phyloP scores from a whole-genome alignment of 140 eudicot genomes.

The Stevia rebaudiana region DNA sequence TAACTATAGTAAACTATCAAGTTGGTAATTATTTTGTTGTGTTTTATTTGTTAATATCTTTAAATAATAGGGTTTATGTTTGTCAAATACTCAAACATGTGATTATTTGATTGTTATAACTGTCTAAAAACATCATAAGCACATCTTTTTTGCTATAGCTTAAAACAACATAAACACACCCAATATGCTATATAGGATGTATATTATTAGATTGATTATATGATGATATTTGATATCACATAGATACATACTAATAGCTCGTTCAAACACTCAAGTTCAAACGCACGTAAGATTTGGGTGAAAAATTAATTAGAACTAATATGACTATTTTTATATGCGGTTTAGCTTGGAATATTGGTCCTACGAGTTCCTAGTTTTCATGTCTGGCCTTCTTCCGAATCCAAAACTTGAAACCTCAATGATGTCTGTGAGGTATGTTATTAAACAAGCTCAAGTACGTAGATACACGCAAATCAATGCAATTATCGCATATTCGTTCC shows the following conservation, averaged over 20 bases:
- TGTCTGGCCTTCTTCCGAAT: slow-evolving; percentile 46
- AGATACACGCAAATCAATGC: neutral
- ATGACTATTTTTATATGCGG: neutral
- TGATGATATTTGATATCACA: neutral
- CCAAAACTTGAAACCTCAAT: slow-evolving; percentile 46
- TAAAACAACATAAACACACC: neutral
- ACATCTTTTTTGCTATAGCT: too few species aligned
- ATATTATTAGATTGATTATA: neutral
- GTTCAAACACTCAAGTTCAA: too few species aligned
- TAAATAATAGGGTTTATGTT: too few species aligned
- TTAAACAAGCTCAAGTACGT: neutral
- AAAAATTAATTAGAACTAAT: neutral
- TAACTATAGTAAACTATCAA: too few species aligned
- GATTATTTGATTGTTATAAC: too few species aligned
- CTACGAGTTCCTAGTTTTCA: slow-evolving; percentile 35
- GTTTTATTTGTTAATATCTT: neutral
- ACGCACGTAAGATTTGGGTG: too few species aligned
- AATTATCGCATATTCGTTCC: neutral
- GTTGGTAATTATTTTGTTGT: neutral
- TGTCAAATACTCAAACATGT: too few species aligned
- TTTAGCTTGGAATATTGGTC: slow-evolving; percentile 44
- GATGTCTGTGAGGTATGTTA: slow-evolving; percentile 38
- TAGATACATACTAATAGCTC: neutral
- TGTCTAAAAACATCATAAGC: too few species aligned
- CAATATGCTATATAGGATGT: too few species aligned